Evolutionary conservation across 257 asterid species (phyloP), one percentile per base, ranked within the genome.

Genomic region (Euphrasia confusa): DNA sequence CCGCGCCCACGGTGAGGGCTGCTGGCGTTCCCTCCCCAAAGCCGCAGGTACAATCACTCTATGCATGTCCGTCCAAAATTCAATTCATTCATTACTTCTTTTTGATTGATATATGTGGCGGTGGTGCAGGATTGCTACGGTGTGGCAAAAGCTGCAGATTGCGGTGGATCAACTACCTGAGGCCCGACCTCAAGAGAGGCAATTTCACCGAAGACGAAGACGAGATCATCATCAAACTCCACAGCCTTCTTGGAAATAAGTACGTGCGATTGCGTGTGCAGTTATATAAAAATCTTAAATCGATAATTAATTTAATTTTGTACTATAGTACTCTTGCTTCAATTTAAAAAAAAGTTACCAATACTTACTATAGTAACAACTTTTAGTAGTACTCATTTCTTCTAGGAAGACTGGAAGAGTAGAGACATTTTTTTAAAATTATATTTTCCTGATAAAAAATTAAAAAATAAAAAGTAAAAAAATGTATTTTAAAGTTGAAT

Each of bases 11-110:
- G 96, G 98, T 10, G 98, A 88, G 74, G 98, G 98, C 37, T 83
- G 95, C 78, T 91, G 98, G 98, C 95, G 96, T 64, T 86, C 96
- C 60, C 96, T 91, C 74, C 98, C 98, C 14, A 86, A 81, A 84
- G 83, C 98, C 27, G 98, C 98, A 33, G 98, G 96, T 90, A 77
- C 78, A 60, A 17, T 11, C 59, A 7, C 65, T 54, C 54, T 63
- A 66, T 66, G 79, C 79, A 70, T 52, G 56, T 21, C 24, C 24
- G 24, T 21, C 24, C 24, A 21, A 21, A 21, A 21, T 21, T 21
- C 24, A 21, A 21, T 30, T 5, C 33, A 28, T 28, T 28, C 32
- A 28, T 28, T 28, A 2, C 4, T 28, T 28, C 4, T 28, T 3
- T 28, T 4, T 55, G 30, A 11, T n/a, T n/a, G n/a, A n/a, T n/a